Conservation (phyloP, 306 rosid species). For the Urtica urens region DNA sequence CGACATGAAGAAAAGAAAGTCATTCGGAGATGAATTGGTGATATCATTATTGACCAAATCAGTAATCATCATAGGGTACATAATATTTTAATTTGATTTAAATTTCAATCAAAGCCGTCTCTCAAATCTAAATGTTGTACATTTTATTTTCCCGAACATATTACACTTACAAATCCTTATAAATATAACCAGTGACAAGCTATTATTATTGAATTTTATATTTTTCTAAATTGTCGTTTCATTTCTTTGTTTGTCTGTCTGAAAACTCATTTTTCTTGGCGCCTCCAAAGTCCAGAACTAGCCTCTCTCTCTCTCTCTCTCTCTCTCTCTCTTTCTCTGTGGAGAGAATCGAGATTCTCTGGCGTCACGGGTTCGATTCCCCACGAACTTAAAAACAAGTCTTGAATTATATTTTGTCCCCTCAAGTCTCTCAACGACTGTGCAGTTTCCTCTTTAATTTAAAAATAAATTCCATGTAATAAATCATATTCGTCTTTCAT, state of each 20-base stretch:
- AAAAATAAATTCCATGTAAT: neutral
- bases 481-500: slow-evolving; percentile 1
- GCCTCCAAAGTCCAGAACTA: neutral
- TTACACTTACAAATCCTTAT: too few species aligned
- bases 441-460: neutral
- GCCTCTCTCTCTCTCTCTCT: neutral
- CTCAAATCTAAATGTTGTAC: too few species aligned
- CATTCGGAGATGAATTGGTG: too few species aligned
- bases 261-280: neutral
- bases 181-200: too few species aligned
- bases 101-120: too few species aligned
- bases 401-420: neutral
- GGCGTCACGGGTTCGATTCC: slow-evolving; percentile 26
- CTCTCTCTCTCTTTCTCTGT: neutral
- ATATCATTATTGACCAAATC: too few species aligned
- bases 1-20: too few species aligned
- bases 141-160: too few species aligned
- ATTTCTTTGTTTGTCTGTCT: neutral
- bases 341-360: slow-evolving; percentile 5
- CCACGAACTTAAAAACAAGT: neutral
- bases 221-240: neutral
- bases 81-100: too few species aligned
- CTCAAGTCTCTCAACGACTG: neutral
- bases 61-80: too few species aligned
- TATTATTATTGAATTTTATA: neutral